Conservation (phyloP, 805 yeast species). For the Candida saitoana region DNA sequence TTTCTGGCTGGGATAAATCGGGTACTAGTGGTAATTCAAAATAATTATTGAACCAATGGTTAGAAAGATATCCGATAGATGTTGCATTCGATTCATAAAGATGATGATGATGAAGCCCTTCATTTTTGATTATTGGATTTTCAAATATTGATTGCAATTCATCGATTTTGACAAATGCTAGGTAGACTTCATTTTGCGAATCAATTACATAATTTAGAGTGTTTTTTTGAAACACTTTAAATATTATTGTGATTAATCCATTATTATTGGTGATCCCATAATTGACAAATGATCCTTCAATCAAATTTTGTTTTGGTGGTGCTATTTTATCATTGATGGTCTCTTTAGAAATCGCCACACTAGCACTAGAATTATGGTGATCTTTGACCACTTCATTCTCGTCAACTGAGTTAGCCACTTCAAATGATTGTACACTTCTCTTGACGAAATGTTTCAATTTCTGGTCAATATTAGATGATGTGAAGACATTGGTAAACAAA, state of each 20-base stretch:
- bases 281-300: constrained; percentile 26
- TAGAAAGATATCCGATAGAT: constrained; percentile 21
- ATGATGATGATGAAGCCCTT: constrained; percentile 1
- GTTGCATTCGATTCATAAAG: constrained; percentile 10
- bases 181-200: constrained; percentile 20
- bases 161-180: constrained; percentile 21
- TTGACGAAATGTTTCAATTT: constrained; percentile 16
- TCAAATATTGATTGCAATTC: constrained; percentile 2
- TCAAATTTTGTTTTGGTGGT: constrained; percentile 7
- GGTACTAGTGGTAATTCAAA: constrained; percentile 19
- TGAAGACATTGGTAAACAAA: not conserved
- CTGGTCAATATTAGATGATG: constrained; percentile 3
- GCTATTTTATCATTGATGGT: not conserved
- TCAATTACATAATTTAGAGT: constrained; percentile 23
- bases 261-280: constrained; percentile 18
- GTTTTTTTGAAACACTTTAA: constrained; percentile 23
- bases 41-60: constrained; percentile 19
- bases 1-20: not conserved
- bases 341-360: constrained; percentile 2
- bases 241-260: constrained; percentile 20
- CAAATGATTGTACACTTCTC: constrained; percentile 19
- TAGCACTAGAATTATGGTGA: constrained; percentile 9
- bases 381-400: constrained; percentile 8
- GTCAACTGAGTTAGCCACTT: constrained; percentile 15
- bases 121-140: constrained; percentile 2